These are phyloP conservation scores for Tetratostichococcus sp. DNA, from an alignment of 139 green algal genomes.

Conservation along the genomic window DNA sequence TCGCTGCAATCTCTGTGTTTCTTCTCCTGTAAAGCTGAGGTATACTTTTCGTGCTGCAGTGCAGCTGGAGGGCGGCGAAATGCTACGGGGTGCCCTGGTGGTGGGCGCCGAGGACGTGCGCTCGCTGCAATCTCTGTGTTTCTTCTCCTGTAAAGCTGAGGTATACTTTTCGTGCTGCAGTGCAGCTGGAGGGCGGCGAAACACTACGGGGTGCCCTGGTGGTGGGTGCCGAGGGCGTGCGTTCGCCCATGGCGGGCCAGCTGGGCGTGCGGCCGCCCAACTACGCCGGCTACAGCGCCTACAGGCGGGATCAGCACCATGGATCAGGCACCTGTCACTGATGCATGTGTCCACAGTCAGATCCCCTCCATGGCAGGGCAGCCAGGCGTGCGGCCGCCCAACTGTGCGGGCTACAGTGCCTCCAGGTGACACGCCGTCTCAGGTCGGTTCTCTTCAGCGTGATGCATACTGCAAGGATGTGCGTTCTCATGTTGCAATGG, in stretches of 20 bases:
- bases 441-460: too few relatives aligned
- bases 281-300: slow-evolving; percentile 51
- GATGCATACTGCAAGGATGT: background rate
- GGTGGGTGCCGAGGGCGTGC: slow-evolving; percentile 56
- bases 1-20: too few relatives aligned
- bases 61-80: slow-evolving; percentile 22
- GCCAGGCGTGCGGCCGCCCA: slow-evolving; percentile 27
- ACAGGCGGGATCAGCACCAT: slow-evolving; percentile 36
- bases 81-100: slow-evolving; percentile 17
- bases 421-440: slow-evolving; percentile 38
- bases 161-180: too few relatives aligned
- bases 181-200: slow-evolving; percentile 22
- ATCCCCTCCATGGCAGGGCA: slow-evolving; percentile 24
- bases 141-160: too few relatives aligned
- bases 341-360: background rate
- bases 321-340: too few relatives aligned
- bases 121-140: too few relatives aligned
- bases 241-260: slow-evolving; percentile 32
- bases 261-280: slow-evolving; percentile 31
- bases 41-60: too few relatives aligned
- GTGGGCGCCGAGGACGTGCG: slow-evolving; percentile 57
- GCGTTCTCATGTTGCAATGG: too few relatives aligned
- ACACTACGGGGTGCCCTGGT: slow-evolving; percentile 17
- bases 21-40: too few relatives aligned
- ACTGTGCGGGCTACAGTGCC: slow-evolving; percentile 50